Evolutionary conservation across 1,139 yeast genomes (phyloP), one percentile per base, ranked within the genome.

Genomic region (Suhomyces choctaworum): DNA sequence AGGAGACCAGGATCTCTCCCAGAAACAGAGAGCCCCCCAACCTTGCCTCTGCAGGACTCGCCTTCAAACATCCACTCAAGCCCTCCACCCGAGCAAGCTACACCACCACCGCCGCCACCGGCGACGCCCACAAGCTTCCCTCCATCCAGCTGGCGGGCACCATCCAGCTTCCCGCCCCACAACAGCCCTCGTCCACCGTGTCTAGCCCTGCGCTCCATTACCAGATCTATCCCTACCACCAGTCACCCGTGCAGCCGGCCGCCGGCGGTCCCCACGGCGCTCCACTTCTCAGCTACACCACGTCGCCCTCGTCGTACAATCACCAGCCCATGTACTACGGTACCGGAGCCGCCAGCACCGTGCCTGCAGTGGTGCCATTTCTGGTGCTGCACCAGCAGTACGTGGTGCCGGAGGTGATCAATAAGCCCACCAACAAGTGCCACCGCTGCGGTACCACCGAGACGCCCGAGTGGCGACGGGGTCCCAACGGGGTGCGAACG

Each of bases 381-480:
- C 22, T 39, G n/a, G 34, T 35, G 22, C n/a, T 22, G 20, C 32
- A 31, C 12, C 40, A 39, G 14, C 59, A 54, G 25, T 58, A 45
- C 34, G 49, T 56, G 28, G 48, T 54, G 3, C 68, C 70, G 1
- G 70, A 64, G 45, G 62, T 66, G 12, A 59, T 64, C 22, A 61
- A 63, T 37, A 64, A 64, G 41, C 68, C 69, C 8, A 52, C 55
- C 22, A 64, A 66, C 41, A 62, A 59, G 46, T 82, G 89, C 53
- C 74, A 72, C 40, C 78, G 83, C 44, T 88, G 96, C 58, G 85
- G 83, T 14, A 80, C 85, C n/a, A 73, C 77, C 3, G 87, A 82
- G 42, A 87, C 96, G 1, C 95, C 96, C 1, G 96, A 88, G 62
- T 88, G 96, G 96, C 70, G 96, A 46, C 71, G 89, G 38, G 96